Evolutionary conservation across 2,329 filamentous ascomycete species (phyloP).

Genomic region (Aspergillus quadrilineatus): DNA sequence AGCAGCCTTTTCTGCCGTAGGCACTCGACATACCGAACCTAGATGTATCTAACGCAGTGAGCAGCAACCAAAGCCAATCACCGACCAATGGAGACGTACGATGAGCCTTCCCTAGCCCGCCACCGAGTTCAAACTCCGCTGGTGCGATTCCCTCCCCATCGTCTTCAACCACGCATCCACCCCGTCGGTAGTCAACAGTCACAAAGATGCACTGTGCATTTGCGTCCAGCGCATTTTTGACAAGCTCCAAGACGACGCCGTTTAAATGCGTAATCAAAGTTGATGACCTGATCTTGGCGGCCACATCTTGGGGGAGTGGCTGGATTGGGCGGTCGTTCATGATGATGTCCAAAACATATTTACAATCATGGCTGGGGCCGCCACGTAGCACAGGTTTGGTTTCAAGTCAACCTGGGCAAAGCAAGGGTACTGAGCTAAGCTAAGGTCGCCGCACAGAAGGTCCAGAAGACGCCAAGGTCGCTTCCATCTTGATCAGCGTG

Average conservation of each 20-base stretch:
- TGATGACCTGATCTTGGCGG: constrained; percentile 81
- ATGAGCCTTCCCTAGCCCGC: constrained; percentile 71
- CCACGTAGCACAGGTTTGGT: neutral
- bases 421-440: neutral
- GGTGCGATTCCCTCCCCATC: constrained; percentile 76
- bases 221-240: constrained; percentile 85
- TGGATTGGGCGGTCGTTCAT: constrained; percentile 53
- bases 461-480: neutral
- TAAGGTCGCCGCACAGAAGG: too few relatives aligned
- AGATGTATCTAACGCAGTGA: constrained; percentile 66
- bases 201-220: constrained; percentile 67
- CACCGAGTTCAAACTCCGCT: constrained; percentile 67
- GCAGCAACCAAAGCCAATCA: neutral
- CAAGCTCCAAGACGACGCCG: constrained; percentile 66
- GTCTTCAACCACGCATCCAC: constrained; percentile 78
- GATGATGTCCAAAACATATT: constrained; percentile 1
- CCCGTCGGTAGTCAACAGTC: constrained; percentile 70
- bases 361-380: neutral
- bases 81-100: constrained; percentile 50
- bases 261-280: constrained; percentile 73
- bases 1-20: constrained; percentile 71
- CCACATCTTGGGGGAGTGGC: constrained; percentile 67
- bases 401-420: neutral
- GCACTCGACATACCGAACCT: constrained; percentile 55
- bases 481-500: constrained; percentile 1